Percentiles rank a stretch among this genome's conserved stretches.
These are phyloP conservation scores for Selaginella tamariscina DNA, from an alignment of 75 land plant species.

Conservation along the genomic window DNA sequence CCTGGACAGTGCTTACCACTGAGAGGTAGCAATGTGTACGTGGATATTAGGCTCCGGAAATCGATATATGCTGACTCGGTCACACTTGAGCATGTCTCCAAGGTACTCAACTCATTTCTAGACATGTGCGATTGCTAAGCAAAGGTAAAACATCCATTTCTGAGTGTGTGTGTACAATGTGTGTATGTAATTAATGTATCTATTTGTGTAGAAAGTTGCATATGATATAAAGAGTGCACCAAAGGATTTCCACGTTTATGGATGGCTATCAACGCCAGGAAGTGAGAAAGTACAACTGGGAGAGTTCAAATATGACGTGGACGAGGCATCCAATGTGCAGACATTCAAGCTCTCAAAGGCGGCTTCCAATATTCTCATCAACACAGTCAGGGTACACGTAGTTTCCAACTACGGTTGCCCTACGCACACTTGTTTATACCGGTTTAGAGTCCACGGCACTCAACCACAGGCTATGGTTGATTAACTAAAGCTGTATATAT, in stretches of 20 bases:
- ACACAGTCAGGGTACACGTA: conserved; percentile 66
- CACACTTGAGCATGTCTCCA: conserved; percentile 8
- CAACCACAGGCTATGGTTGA: too few species aligned
- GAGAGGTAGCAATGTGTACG: conserved; percentile 7
- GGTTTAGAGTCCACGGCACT: conserved; percentile 80
- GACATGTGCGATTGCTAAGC: not conserved
- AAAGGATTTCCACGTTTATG: conserved; percentile 55
- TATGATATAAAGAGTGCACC: conserved; percentile 82
- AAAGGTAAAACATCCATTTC: not conserved
- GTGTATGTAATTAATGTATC: too few species aligned
- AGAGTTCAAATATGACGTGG: conserved; percentile 69
- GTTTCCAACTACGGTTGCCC: conserved; percentile 78
- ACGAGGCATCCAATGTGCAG: conserved; percentile 48
- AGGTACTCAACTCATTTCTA: not conserved
- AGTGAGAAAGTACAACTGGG: conserved; percentile 37
- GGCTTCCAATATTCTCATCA: conserved; percentile 27
- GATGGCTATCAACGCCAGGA: conserved; percentile 37
- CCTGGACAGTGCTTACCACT: conserved; percentile 8
- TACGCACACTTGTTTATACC: conserved; percentile 81
- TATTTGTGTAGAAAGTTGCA: conserved; percentile 50
- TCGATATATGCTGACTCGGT: not conserved
- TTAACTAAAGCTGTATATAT: too few species aligned
- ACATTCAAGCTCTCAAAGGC: conserved; percentile 40
- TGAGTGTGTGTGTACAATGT: too few species aligned
- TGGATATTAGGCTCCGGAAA: not conserved